A percentile compares a stretch with the other conserved stretches of the same genome.
Evolutionary conservation across 805 yeast species (phyloP).

Genomic region (fission yeast (Schizosaccharomyces pombe)): DNA sequence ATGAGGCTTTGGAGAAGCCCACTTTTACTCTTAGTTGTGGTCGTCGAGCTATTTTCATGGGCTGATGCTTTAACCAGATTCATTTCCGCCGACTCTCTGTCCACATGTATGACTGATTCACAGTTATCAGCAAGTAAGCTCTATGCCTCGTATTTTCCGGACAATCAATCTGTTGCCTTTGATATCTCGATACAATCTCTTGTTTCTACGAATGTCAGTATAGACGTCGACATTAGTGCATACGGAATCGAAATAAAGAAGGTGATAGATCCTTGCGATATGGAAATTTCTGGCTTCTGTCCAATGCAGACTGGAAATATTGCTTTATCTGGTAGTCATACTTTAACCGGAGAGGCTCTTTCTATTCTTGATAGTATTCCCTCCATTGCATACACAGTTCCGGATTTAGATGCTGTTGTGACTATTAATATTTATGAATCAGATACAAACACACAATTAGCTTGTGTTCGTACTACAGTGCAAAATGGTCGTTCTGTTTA

Average conservation of each 20-base stretch:
- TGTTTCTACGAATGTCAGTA: slow-evolving; percentile 45
- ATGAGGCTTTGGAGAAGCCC: not conserved
- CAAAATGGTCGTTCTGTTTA: slow-evolving; percentile 85
- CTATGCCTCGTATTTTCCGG: slow-evolving; percentile 50
- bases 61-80: not conserved
- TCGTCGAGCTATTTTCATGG: not conserved
- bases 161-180: slow-evolving; percentile 35
- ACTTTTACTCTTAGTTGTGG: not conserved
- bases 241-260: slow-evolving; percentile 53
- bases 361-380: slow-evolving; percentile 37
- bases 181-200: slow-evolving; percentile 60
- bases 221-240: slow-evolving; percentile 41
- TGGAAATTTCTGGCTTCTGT: slow-evolving; percentile 36
- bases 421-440: slow-evolving; percentile 32
- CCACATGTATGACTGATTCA: slow-evolving; percentile 83
- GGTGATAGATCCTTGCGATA: slow-evolving; percentile 39
- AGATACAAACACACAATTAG: slow-evolving; percentile 24
- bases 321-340: slow-evolving; percentile 33
- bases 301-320: slow-evolving; percentile 77
- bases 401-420: slow-evolving; percentile 85
- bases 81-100: slow-evolving; percentile 15
- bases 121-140: slow-evolving; percentile 66
- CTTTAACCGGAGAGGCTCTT: slow-evolving; percentile 15
- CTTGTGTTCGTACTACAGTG: slow-evolving; percentile 77
- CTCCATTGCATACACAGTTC: slow-evolving; percentile 61